A percentile compares a stretch with the other conserved stretches of the same genome.
Evolutionary conservation across 1,139 yeast species (phyloP).

Genomic region (Yamadazyma pseudoaaseri): DNA sequence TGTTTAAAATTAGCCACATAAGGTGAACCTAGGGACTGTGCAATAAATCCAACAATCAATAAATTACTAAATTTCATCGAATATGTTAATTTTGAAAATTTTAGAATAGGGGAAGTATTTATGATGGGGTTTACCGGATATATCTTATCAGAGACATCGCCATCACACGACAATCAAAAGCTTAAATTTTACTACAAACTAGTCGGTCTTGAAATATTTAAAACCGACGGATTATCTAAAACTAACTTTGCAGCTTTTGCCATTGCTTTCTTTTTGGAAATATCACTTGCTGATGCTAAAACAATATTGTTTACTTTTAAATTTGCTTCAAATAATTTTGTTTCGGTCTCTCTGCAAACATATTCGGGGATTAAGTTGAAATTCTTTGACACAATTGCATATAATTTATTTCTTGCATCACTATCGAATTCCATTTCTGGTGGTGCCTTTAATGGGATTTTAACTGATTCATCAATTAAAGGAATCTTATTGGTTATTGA

Average conservation of each 20-base stretch:
- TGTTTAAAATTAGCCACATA: constrained; percentile 4
- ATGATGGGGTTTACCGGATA: neutral
- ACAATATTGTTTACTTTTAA: constrained; percentile 34
- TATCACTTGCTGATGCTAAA: constrained; percentile 41
- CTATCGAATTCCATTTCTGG: constrained; percentile 23
- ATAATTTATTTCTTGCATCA: constrained; percentile 42
- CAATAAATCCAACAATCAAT: neutral
- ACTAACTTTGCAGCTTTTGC: constrained; percentile 49
- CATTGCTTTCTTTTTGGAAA: constrained; percentile 45
- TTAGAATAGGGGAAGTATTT: neutral
- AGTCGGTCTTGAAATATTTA: no score
- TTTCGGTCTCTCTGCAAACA: constrained; percentile 26
- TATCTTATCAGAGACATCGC: neutral
- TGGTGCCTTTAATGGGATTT: neutral
- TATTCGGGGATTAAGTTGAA: constrained; percentile 44
- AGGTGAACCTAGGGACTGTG: neutral
- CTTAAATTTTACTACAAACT: no score
- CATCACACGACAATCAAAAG: neutral
- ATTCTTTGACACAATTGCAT: constrained; percentile 41
- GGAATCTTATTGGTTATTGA: neutral
- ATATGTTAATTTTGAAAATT: no score
- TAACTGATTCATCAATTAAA: neutral
- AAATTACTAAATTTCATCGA: neutral
- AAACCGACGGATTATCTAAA: constrained; percentile 20
- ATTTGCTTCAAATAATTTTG: constrained; percentile 32